Percentiles rank a stretch among this genome's conserved stretches.
Conservation (phyloP, 2,329 filamentous ascomycete genomes). For the Talaromyces sp. region DNA sequence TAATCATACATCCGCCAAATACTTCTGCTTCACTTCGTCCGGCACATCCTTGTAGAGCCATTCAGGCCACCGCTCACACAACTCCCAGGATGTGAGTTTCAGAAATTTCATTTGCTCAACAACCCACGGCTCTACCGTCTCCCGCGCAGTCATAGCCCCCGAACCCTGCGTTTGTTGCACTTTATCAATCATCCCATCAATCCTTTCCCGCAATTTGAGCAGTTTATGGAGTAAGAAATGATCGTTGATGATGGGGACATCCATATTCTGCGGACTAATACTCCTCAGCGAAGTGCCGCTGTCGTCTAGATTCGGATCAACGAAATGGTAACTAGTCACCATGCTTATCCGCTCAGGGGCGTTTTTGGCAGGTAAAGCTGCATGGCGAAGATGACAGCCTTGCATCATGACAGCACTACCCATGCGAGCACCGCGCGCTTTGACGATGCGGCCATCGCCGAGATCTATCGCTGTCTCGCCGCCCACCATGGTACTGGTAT, state of each 20-base stretch:
- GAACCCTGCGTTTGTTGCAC: not conserved
- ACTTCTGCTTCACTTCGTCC: not conserved
- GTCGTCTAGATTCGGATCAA: conserved; percentile 1
- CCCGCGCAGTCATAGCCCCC: not conserved
- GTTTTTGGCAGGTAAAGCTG: not conserved
- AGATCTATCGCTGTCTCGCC: conserved; percentile 29
- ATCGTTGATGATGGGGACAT: conserved; percentile 2
- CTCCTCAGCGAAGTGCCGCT: conserved; percentile 6
- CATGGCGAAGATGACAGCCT: not conserved
- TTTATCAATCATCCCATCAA: not conserved
- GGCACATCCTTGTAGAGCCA: conserved; percentile 9
- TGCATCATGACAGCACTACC: conserved; percentile 5
- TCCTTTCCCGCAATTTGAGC: not conserved
- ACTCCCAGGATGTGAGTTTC: conserved; percentile 5
- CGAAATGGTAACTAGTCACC: conserved; percentile 8
- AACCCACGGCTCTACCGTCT: conserved; percentile 5
- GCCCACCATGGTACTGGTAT: conserved; percentile 27
- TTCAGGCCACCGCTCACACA: not conserved
- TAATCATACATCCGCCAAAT: not conserved
- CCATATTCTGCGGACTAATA: conserved; percentile 7
- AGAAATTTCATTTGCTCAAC: conserved; percentile 7
- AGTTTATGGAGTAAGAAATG: conserved; percentile 5
- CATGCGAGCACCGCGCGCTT: not conserved
- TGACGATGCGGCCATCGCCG: conserved; percentile 21
- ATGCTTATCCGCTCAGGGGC: conserved; percentile 4